Base-by-base conservation (phyloP, 202 grass and related monocot genomes). In the Dendrocalamus latiflorus region DNA sequence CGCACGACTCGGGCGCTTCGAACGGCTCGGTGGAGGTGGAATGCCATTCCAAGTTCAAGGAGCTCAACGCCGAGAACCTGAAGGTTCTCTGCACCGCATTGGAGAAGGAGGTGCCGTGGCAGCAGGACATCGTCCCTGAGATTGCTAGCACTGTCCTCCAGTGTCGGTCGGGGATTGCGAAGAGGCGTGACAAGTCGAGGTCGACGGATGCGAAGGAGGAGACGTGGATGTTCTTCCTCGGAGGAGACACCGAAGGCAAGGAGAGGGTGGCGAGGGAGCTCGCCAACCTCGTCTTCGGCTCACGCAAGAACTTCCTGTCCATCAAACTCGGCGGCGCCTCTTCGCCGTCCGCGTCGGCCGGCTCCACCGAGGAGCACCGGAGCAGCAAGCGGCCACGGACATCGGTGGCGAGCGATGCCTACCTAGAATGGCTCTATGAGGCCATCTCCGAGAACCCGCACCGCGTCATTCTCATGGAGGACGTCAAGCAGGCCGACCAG, bases 221-320 rank as follows among this genome's bases (percentile, higher is more conserved):
- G 65, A 95, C 96, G 16, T 99, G 96, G 96, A 71, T 99, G 82
- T 85, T 99, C 74, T 99, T 99, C 77, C 80, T 89, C 78, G 96
- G 96, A 3, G 83, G 47, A 49, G 96, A 99, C 37, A 44, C 47
- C 5, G 39, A 87, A 10, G 96, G 96, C 67, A 98, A 99, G 68
- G 77, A 86, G 75, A 93, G 17, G 79, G 87, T 95, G 18, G 91
- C 89, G 7, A 87, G 89, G 75, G 91, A 92, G 87, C 83, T 99
- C 12, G 96, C 93, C 14, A 92, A 16, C 62, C 89, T 99, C 39
- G 91, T 99, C 54, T 99, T 93, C 51, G 91, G 93, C 6, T 99
- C 96, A 17, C 77, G 72, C 28, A 76, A 81, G 24, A 83, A 81
- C 51, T 82, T 93, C 54, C 3, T 89, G 2, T 84, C 79, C 65